phyloP scores from a whole-genome alignment of 371 early-diverging fungal species.

The Circinella umbellata region DNA sequence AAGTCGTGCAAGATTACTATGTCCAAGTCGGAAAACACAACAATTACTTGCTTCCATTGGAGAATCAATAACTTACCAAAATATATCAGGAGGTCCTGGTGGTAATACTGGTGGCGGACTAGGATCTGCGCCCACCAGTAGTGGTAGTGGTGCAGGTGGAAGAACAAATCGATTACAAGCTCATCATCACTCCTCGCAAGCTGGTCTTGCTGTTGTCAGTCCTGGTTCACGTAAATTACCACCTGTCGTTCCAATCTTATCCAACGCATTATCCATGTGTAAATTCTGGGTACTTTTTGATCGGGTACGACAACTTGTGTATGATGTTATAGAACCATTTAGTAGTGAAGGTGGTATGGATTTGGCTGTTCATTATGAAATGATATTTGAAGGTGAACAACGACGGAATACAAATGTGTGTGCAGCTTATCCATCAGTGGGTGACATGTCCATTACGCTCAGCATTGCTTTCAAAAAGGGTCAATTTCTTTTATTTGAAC shows the following conservation, averaged over 20 bases:
- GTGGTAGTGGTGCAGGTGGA: constrained; percentile 10
- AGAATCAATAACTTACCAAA: constrained; percentile 7
- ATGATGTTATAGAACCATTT: constrained; percentile 35
- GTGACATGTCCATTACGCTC: constrained; percentile 34
- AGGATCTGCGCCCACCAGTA: constrained; percentile 5
- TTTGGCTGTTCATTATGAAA: constrained; percentile 42
- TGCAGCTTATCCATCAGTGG: constrained; percentile 37
- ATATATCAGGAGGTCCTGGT: constrained; percentile 7
- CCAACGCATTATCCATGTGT: constrained; percentile 39
- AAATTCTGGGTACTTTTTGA: constrained; percentile 52
- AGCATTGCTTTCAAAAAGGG: constrained; percentile 42
- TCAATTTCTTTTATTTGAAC: constrained; percentile 17
- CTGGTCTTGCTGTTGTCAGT: neutral
- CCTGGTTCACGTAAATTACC: neutral
- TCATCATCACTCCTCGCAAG: constrained; percentile 5
- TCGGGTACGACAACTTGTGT: constrained; percentile 41
- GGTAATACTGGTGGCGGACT: neutral
- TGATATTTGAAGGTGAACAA: constrained; percentile 12
- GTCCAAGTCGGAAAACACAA: constrained; percentile 35
- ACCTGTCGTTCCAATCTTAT: constrained; percentile 34
- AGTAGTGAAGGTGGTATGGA: constrained; percentile 36
- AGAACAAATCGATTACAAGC: constrained; percentile 2
- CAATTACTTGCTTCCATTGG: constrained; percentile 27
- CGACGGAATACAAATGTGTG: constrained; percentile 14
- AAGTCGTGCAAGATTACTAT: constrained; percentile 34